A percentile compares a stretch with the other conserved stretches of the same genome.
Evolutionary conservation across 108 stramenopile genomes (phyloP).

Genomic region (Aurantiochytrium sp.): DNA sequence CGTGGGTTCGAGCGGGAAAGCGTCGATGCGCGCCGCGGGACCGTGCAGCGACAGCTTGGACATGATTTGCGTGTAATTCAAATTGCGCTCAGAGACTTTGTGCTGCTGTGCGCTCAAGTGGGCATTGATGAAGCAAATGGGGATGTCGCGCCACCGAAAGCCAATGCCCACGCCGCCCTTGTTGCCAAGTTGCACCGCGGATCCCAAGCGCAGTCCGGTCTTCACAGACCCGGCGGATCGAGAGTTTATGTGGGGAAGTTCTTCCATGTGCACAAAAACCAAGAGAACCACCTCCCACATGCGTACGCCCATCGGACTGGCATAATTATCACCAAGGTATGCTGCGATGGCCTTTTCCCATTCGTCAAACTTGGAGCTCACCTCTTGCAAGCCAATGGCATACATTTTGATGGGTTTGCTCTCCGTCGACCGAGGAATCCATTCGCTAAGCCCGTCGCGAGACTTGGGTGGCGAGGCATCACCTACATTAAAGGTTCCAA

Average conservation of each 20-base stretch:
- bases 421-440: neutral
- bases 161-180: conserved; percentile 43
- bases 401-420: neutral
- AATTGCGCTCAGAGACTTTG: conserved; percentile 36
- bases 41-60: neutral
- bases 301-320: neutral
- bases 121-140: conserved; percentile 31
- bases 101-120: conserved; percentile 47
- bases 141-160: conserved; percentile 6
- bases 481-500: neutral
- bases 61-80: conserved; percentile 12
- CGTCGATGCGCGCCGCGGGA: neutral
- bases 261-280: neutral
- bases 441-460: neutral
- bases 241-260: neutral
- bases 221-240: neutral
- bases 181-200: conserved; percentile 33
- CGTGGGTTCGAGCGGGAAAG: neutral
- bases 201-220: neutral
- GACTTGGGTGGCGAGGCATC: neutral
- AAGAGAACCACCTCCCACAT: conserved; percentile 21
- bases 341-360: conserved; percentile 4
- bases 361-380: neutral
- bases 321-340: neutral
- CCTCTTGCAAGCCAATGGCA: conserved; percentile 13